Evolutionary conservation across 2,329 filamentous ascomycete species (phyloP).

Genomic region (Ciborinia camelliae): DNA sequence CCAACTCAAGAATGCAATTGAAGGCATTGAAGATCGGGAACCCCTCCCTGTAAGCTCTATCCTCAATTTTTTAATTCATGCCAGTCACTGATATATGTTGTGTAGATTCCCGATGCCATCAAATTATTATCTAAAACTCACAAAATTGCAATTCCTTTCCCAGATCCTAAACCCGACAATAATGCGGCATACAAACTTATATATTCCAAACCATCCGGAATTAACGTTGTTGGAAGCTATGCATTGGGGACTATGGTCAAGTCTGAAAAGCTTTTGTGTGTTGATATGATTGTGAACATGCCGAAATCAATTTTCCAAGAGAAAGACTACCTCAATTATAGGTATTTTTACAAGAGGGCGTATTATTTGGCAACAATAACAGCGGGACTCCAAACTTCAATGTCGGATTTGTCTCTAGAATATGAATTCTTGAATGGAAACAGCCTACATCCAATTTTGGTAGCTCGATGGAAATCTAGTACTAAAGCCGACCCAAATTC

Average conservation of each 20-base stretch:
- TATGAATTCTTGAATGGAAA: slow-evolving; percentile 73
- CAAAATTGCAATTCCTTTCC: slow-evolving; percentile 75
- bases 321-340: slow-evolving; percentile 89
- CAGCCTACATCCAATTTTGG: slow-evolving; percentile 66
- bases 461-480: slow-evolving; percentile 41
- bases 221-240: slow-evolving; percentile 90
- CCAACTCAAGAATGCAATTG: slow-evolving; percentile 54
- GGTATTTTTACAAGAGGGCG: slow-evolving; percentile 91
- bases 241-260: slow-evolving; percentile 71
- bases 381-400: slow-evolving; percentile 59
- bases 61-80: background rate
- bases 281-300: slow-evolving; percentile 89
- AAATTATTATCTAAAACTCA: slow-evolving; percentile 64
- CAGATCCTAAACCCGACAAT: slow-evolving; percentile 70
- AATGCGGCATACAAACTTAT: slow-evolving; percentile 79
- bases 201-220: slow-evolving; percentile 69
- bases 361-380: slow-evolving; percentile 86
- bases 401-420: slow-evolving; percentile 51
- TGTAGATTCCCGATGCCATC: slow-evolving; percentile 64
- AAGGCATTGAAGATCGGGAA: slow-evolving; percentile 50
- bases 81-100: slow-evolving; percentile 17
- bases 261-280: slow-evolving; percentile 52
- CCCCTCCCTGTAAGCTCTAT: slow-evolving; percentile 42
- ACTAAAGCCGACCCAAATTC: slow-evolving; percentile 39
- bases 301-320: slow-evolving; percentile 78